These are phyloP conservation scores for Botrytis paeoniae DNA, from an alignment of 2,329 filamentous ascomycete species.

Conservation along the genomic window DNA sequence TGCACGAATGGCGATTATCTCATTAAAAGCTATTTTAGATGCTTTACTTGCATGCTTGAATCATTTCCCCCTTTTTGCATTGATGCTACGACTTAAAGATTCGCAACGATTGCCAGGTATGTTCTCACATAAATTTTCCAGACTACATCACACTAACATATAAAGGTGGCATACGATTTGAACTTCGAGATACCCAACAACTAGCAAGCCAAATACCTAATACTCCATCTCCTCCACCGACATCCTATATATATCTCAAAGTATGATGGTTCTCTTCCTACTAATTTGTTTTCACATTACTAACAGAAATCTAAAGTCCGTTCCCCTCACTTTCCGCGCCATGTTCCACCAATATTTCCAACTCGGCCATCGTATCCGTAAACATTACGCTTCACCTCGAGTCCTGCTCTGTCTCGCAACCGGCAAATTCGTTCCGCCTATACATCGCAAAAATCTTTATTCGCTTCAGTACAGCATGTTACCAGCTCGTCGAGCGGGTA, in stretches of 20 bases:
- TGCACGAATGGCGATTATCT: slow-evolving; percentile 92
- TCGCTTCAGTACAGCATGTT: slow-evolving; percentile 98
- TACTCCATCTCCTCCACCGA: slow-evolving; percentile 44
- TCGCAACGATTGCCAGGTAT: slow-evolving; percentile 79
- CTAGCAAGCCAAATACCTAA: slow-evolving; percentile 41
- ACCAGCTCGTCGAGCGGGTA: slow-evolving; percentile 73
- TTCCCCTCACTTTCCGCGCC: slow-evolving; percentile 82
- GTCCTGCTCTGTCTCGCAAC: slow-evolving; percentile 87
- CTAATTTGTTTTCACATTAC: not conserved
- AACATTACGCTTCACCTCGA: slow-evolving; percentile 87
- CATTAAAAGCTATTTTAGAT: slow-evolving; percentile 85
- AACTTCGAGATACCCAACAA: slow-evolving; percentile 72
- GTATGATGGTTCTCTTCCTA: slow-evolving; percentile 44
- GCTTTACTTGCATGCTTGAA: slow-evolving; percentile 91
- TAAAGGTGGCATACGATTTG: slow-evolving; percentile 79
- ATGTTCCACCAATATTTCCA: slow-evolving; percentile 99
- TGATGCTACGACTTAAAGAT: slow-evolving; percentile 96
- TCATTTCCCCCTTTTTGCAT: slow-evolving; percentile 93
- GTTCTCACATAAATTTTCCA: slow-evolving; percentile 26
- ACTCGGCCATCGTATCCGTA: slow-evolving; percentile 84
- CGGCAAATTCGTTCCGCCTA: slow-evolving; percentile 89
- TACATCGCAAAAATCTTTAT: slow-evolving; percentile 91
- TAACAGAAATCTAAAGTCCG: slow-evolving; percentile 59
- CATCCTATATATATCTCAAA: slow-evolving; percentile 83
- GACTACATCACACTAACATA: slow-evolving; percentile 24